phyloP scores from a whole-genome alignment of 2,329 filamentous ascomycete species.

The Penicillium brasilianum region DNA sequence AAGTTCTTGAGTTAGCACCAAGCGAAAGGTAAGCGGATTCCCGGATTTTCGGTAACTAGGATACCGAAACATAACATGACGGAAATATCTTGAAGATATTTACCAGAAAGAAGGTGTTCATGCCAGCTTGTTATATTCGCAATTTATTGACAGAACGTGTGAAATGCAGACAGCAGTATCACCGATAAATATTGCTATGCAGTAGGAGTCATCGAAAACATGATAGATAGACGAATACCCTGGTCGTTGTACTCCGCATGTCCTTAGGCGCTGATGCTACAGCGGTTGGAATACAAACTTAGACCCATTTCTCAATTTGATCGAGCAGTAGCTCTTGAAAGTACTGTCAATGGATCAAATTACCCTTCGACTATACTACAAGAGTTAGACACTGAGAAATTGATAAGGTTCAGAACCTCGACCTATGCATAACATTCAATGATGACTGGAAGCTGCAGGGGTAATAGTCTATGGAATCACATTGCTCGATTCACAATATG shows the following conservation, averaged over 20 bases:
- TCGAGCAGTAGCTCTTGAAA: background rate
- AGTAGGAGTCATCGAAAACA: background rate
- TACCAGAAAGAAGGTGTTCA: too few relatives aligned
- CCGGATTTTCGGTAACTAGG: background rate
- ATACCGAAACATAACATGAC: background rate
- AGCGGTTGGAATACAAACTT: conserved; percentile 22
- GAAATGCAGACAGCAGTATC: too few relatives aligned
- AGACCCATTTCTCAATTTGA: background rate
- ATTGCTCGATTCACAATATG: background rate
- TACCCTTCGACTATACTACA: background rate
- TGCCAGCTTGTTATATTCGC: too few relatives aligned
- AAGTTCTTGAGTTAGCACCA: too few relatives aligned
- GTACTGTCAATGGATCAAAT: background rate
- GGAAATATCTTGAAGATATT: background rate
- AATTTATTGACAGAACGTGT: too few relatives aligned
- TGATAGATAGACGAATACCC: background rate
- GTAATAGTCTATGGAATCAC: background rate
- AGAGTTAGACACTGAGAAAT: too few relatives aligned
- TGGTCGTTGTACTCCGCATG: conserved; percentile 12
- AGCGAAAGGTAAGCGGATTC: background rate
- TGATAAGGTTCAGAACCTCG: too few relatives aligned
- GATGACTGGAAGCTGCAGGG: background rate
- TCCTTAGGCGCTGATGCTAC: conserved; percentile 1
- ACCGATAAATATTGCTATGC: background rate
- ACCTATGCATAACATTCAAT: background rate